Percentiles rank a stretch among this genome's conserved stretches.
phyloP scores from a whole-genome alignment of 202 grass and related monocot species.

The Saccharum hybrid region DNA sequence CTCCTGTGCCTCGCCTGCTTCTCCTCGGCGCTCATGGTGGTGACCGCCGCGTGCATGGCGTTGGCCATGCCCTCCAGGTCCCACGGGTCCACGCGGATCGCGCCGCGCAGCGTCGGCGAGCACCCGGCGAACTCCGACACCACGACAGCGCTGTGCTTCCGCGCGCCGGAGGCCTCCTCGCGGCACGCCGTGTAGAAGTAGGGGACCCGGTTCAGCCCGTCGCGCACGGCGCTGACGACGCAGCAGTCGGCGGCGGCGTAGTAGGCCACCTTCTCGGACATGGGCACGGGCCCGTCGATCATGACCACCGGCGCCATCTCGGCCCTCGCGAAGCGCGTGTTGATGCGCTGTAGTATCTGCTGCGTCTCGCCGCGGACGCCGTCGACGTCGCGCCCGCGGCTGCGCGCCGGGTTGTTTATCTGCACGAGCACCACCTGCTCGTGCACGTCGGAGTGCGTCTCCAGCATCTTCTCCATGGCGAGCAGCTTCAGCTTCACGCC shows the following conservation, averaged over 20 bases:
- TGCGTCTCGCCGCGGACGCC: not conserved
- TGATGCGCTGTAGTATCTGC: slow-evolving; percentile 5
- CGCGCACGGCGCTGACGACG: slow-evolving; percentile 44
- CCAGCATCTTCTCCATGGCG: slow-evolving; percentile 34
- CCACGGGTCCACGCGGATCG: slow-evolving; percentile 39
- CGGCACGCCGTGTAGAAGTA: slow-evolving; percentile 51
- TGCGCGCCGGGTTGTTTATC: slow-evolving; percentile 44
- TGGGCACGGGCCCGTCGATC: slow-evolving; percentile 29
- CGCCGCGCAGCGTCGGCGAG: slow-evolving; percentile 29
- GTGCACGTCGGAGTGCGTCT: not conserved
- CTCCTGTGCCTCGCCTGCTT: slow-evolving; percentile 27
- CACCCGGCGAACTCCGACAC: slow-evolving; percentile 40
- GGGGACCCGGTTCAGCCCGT: slow-evolving; percentile 49
- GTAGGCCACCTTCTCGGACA: slow-evolving; percentile 44
- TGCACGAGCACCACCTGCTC: slow-evolving; percentile 40
- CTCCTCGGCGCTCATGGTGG: slow-evolving; percentile 28
- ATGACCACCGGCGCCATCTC: not conserved
- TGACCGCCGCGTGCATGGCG: slow-evolving; percentile 14
- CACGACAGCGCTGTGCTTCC: slow-evolving; percentile 17
- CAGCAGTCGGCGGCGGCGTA: slow-evolving; percentile 50
- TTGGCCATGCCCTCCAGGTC: not conserved
- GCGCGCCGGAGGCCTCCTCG: slow-evolving; percentile 19
- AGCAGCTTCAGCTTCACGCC: slow-evolving; percentile 34
- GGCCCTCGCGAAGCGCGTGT: not conserved
- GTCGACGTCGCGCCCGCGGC: slow-evolving; percentile 21